phyloP scores from a whole-genome alignment of 306 rosid species.

The Echinosophora koreensis region DNA sequence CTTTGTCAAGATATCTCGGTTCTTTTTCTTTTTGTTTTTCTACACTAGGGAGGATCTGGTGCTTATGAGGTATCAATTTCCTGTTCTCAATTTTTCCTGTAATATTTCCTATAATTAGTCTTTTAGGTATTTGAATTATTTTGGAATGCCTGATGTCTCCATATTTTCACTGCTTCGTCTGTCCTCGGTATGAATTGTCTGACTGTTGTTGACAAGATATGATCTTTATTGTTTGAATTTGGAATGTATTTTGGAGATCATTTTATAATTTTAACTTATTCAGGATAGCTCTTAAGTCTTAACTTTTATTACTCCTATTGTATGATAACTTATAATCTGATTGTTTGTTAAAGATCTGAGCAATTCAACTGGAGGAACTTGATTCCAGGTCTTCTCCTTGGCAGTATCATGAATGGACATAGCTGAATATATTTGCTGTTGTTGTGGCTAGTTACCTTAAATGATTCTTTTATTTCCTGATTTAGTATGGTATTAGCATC shows the following conservation, averaged over 20 bases:
- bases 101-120: conserved; percentile 14
- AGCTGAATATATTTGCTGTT: background rate
- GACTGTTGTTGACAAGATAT: conserved; percentile 23
- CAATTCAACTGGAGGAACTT: conserved; percentile 28
- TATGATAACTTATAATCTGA: conserved; percentile 20
- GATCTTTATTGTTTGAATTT: conserved; percentile 26
- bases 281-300: background rate
- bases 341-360: conserved; percentile 30
- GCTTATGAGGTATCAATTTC: conserved; percentile 43
- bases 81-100: background rate
- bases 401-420: conserved; percentile 6
- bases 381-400: conserved; percentile 24
- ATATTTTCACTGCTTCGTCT: conserved; percentile 16
- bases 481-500: conserved; percentile 18
- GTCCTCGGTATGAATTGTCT: background rate
- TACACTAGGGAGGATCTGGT: conserved; percentile 29
- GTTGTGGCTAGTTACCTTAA: background rate
- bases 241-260: background rate
- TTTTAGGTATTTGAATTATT: conserved; percentile 31
- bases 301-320: conserved; percentile 3
- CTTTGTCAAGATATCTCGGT: conserved; percentile 43
- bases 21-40: conserved; percentile 29
- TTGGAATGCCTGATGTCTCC: conserved; percentile 1
- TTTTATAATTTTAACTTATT: conserved; percentile 20
- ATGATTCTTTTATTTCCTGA: background rate